Conservation (phyloP, 1,284 basidiomycete genomes). For the Acaromyces ingoldii region DNA sequence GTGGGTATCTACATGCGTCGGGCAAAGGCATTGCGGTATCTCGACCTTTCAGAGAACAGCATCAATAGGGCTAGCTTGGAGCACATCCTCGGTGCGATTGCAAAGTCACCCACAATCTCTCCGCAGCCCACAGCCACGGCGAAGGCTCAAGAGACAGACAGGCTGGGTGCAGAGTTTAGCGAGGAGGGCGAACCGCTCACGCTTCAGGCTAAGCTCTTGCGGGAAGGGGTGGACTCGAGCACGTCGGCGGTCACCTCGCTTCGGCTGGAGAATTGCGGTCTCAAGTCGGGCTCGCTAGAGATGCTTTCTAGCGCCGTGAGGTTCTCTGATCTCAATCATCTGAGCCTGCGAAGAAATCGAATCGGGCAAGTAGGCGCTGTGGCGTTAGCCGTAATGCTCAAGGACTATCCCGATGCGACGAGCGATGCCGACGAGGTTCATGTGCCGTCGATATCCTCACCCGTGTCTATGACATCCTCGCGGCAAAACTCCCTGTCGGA, state of each 20-base stretch:
- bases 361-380: slow-evolving; percentile 11
- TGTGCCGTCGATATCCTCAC: neutral
- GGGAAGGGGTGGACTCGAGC: slow-evolving; percentile 21
- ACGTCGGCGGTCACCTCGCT: slow-evolving; percentile 35
- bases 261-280: slow-evolving; percentile 41
- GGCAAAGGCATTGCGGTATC: slow-evolving; percentile 69
- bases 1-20: slow-evolving; percentile 73
- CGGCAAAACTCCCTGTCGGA: neutral
- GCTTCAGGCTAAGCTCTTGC: slow-evolving; percentile 33
- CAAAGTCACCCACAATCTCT: slow-evolving; percentile 23
- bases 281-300: slow-evolving; percentile 36
- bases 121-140: neutral
- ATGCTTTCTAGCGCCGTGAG: slow-evolving; percentile 39
- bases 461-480: neutral
- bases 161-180: slow-evolving; percentile 31
- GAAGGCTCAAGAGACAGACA: slow-evolving; percentile 12
- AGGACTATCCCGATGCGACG: slow-evolving; percentile 9
- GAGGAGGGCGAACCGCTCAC: slow-evolving; percentile 43
- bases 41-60: slow-evolving; percentile 81
- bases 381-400: slow-evolving; percentile 8
- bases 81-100: slow-evolving; percentile 65
- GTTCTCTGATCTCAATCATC: slow-evolving; percentile 38
- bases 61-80: slow-evolving; percentile 76
- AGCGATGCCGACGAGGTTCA: neutral
- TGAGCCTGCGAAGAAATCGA: slow-evolving; percentile 28